Conservation (phyloP, 129 eudicot species). For the Pittosporum tobira region DNA sequence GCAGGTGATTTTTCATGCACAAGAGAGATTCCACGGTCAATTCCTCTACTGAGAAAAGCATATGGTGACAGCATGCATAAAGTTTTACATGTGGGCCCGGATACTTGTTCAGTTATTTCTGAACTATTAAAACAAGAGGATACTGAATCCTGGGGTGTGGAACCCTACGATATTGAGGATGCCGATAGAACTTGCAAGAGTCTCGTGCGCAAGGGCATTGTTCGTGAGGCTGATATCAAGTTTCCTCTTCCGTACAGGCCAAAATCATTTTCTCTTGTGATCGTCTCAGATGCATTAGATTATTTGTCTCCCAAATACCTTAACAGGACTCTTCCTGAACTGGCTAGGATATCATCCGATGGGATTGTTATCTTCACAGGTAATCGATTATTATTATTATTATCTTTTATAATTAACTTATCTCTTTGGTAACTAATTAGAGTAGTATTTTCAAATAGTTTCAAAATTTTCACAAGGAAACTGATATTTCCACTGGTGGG, state of each 20-base stretch:
- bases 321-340: constrained; percentile 39
- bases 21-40: constrained; percentile 25
- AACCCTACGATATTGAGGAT: constrained; percentile 36
- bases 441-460: too few relatives aligned
- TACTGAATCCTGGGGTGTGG: constrained; percentile 31
- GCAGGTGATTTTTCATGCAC: constrained; percentile 41
- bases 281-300: constrained; percentile 39
- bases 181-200: constrained; percentile 29
- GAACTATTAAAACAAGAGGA: constrained; percentile 26
- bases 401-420: too few relatives aligned
- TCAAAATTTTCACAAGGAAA: too few relatives aligned
- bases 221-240: constrained; percentile 46
- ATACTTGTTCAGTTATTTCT: constrained; percentile 38
- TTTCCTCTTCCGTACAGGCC: constrained; percentile 39
- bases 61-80: constrained; percentile 42
- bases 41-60: constrained; percentile 28
- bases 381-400: too few relatives aligned
- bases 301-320: constrained; percentile 43
- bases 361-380: constrained; percentile 41
- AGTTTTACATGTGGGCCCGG: constrained; percentile 46
- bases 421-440: too few relatives aligned
- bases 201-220: constrained; percentile 37
- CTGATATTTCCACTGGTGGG: too few relatives aligned
- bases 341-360: constrained; percentile 37
- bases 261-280: constrained; percentile 38